Evolutionary conservation across 352 stramenopile species (phyloP), one percentile per base, ranked within the genome.

Genomic region (Phytophthora syringae): DNA sequence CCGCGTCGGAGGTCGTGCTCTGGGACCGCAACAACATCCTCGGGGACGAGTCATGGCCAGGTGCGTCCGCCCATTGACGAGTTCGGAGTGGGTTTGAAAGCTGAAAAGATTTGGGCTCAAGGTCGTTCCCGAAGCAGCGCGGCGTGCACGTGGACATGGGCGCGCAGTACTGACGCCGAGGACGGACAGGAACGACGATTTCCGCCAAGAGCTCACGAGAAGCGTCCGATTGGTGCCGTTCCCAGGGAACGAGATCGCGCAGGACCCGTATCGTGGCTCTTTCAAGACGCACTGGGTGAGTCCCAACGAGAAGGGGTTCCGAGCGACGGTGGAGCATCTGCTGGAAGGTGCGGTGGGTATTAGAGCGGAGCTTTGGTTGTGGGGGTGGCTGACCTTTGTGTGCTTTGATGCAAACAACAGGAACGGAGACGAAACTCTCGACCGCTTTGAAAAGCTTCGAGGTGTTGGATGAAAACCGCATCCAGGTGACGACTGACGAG

Each of bases 1-100:
- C 78, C 3, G 61, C 59, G 12, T 66, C 63, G 20, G 69, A 88
- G 10, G 68, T 89, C 43, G 43, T 85, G 18, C 66, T 91, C 11
- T 93, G 84, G 84, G 84, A 93, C 43, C 82, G 88, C 52, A 90
- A 86, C 59, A 93, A 71, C 48, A 88, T 91, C 58, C 55, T 73
- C 0, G 82, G 82, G 82, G 84, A 4, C 79, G 84, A 32, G 85
- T 80, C 52, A 91, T 93, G 82, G 80, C 80, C 45, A 73, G 83
- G 79, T 88, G 39, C 20, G 53, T 15, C 3, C 16, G 18, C 13
- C 12, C 7, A 27, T 43, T 53, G 27, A 49, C 27, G 27, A 10
- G 27, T 39, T 42, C 12, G n/a, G 16, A 42, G 1, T 42, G n/a
- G 9, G 36, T 2, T 10, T 42, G 18, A 21, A 4, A 18, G 5